A percentile compares a stretch with the other conserved stretches of the same genome.
Evolutionary conservation across 441 rosid genomes (phyloP).

Genomic region (Erysimum pusillum): DNA sequence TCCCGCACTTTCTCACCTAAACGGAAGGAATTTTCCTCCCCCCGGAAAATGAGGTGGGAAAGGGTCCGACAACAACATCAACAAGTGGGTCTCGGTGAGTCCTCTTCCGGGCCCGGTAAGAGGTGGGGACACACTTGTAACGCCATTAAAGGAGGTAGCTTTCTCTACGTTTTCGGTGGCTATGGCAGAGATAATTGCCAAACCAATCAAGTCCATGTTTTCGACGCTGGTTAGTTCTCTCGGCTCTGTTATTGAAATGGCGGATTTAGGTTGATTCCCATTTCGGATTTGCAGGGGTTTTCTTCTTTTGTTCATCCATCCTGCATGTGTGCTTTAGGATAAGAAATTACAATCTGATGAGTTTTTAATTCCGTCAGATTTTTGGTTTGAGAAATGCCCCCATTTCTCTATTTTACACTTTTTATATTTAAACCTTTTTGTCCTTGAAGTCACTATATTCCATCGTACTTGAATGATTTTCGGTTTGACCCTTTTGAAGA

Average conservation of each 20-base stretch:
- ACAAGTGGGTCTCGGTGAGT: slow-evolving; percentile 50
- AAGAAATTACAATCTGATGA: background rate
- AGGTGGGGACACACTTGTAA: slow-evolving; percentile 99
- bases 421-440: background rate
- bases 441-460: slow-evolving; percentile 1
- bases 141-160: slow-evolving; percentile 80
- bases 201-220: slow-evolving; percentile 96
- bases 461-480: slow-evolving; percentile 18
- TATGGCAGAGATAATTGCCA: slow-evolving; percentile 93
- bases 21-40: slow-evolving; percentile 28
- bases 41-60: slow-evolving; percentile 89
- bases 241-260: slow-evolving; percentile 1
- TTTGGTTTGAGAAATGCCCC: slow-evolving; percentile 4
- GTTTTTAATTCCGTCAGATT: slow-evolving; percentile 3
- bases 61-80: slow-evolving; percentile 58
- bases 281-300: slow-evolving; percentile 13
- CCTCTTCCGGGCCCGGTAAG: slow-evolving; percentile 77
- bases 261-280: slow-evolving; percentile 36
- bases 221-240: slow-evolving; percentile 80
- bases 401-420: background rate
- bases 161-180: slow-evolving; percentile 95
- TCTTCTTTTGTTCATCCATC: slow-evolving; percentile 26
- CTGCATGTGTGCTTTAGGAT: slow-evolving; percentile 36
- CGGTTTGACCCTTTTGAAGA: background rate
- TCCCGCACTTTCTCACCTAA: slow-evolving; percentile 50